Evolutionary conservation across 1,284 basidiomycete genomes (phyloP).

Genomic region (Anthracocystis panici-leucophaei): DNA sequence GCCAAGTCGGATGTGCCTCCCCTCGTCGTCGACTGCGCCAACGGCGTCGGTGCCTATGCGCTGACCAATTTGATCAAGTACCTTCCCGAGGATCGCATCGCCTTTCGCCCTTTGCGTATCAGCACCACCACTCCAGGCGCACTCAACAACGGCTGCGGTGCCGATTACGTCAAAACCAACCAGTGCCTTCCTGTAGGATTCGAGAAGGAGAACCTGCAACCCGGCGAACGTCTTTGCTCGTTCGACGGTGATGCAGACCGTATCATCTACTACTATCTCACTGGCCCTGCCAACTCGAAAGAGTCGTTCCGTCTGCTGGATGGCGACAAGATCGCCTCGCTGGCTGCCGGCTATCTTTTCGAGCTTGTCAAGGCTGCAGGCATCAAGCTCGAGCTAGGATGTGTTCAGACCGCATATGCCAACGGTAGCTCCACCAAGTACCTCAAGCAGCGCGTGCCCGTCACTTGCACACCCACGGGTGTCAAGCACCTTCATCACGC

Average conservation of each 20-base stretch:
- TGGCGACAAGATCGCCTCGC: slow-evolving; percentile 96
- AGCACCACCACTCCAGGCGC: slow-evolving; percentile 76
- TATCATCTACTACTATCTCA: slow-evolving; percentile 88
- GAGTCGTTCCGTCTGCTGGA: slow-evolving; percentile 89
- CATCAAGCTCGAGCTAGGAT: slow-evolving; percentile 70
- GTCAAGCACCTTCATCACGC: slow-evolving; percentile 99
- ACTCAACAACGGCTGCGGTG: slow-evolving; percentile 87
- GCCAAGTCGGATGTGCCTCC: slow-evolving; percentile 69
- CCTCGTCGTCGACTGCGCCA: slow-evolving; percentile 92
- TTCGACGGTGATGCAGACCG: slow-evolving; percentile 98
- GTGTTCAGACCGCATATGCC: slow-evolving; percentile 98
- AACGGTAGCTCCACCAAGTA: slow-evolving; percentile 96
- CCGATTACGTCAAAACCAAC: slow-evolving; percentile 94
- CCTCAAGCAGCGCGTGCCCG: slow-evolving; percentile 78
- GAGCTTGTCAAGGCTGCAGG: slow-evolving; percentile 78
- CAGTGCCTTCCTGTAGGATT: slow-evolving; percentile 65
- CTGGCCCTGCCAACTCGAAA: slow-evolving; percentile 74
- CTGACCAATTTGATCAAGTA: slow-evolving; percentile 60
- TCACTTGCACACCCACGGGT: slow-evolving; percentile 94
- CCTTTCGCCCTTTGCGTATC: slow-evolving; percentile 59
- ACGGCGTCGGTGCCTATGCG: slow-evolving; percentile 85
- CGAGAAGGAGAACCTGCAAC: slow-evolving; percentile 56
- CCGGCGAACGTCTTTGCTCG: slow-evolving; percentile 85
- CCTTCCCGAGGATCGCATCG: slow-evolving; percentile 55
- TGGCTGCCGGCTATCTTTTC: slow-evolving; percentile 92